These are phyloP conservation scores for Sanguinoderma infundibulare DNA, from an alignment of 1,284 basidiomycete species.

Conservation along the genomic window DNA sequence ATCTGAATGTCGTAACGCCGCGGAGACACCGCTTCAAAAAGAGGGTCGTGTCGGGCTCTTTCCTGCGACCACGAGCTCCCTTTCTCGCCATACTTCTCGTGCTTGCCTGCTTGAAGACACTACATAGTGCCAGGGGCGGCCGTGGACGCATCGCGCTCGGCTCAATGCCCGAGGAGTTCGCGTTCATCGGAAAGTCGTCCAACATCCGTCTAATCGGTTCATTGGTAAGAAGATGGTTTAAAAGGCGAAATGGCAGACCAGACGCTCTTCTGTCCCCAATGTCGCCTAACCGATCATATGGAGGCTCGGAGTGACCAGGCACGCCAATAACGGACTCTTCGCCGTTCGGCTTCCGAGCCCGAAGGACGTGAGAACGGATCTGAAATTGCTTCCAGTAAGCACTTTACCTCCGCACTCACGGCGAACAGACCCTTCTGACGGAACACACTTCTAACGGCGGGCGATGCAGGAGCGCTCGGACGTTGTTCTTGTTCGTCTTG, in stretches of 20 bases:
- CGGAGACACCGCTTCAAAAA: constrained; percentile 3
- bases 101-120: too few species aligned
- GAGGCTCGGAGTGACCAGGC: constrained; percentile 10
- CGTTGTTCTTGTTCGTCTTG: neutral
- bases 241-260: neutral
- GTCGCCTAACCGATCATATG: neutral
- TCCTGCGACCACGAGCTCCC: neutral
- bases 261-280: neutral
- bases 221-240: neutral
- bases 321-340: constrained; percentile 8
- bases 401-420: constrained; percentile 21
- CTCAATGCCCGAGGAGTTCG: neutral
- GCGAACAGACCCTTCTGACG: constrained; percentile 7
- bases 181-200: neutral
- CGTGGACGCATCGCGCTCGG: neutral
- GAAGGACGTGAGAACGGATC: constrained; percentile 7
- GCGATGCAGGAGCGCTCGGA: neutral
- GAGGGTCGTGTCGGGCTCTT: neutral
- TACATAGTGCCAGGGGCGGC: too few species aligned
- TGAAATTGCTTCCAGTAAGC: constrained; percentile 15
- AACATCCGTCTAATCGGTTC: neutral
- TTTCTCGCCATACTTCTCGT: neutral
- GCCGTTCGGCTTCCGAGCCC: neutral
- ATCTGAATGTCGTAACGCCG: constrained; percentile 12
- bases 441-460: neutral